These are phyloP conservation scores for Nitzschia sp. DNA, from an alignment of 108 stramenopile genomes.

Conservation along the genomic window DNA sequence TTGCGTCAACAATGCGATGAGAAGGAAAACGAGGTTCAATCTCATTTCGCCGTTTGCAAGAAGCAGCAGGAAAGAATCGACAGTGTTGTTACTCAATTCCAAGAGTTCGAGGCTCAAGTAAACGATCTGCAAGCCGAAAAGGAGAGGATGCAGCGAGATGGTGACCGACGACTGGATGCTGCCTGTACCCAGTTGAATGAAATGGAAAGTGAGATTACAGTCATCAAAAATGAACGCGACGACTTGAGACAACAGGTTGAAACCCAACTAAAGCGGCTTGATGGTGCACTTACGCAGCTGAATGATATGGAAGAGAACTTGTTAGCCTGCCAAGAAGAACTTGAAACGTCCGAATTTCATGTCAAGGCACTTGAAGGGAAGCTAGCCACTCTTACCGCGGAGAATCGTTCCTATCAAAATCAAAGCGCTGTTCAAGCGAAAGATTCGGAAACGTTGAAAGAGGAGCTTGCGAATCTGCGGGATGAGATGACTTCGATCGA, in stretches of 20 bases:
- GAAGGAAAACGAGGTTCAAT: neutral
- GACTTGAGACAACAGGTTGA: neutral
- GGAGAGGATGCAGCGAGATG: neutral
- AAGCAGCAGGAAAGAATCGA: neutral
- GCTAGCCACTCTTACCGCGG: neutral
- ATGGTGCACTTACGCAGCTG: neutral
- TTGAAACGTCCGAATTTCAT: conserved; percentile 5
- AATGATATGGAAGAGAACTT: conserved; percentile 10
- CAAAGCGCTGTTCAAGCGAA: neutral
- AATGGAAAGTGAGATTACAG: neutral
- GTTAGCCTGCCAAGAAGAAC: conserved; percentile 8
- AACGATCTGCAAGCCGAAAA: neutral
- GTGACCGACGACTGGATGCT: neutral
- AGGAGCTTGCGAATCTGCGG: neutral
- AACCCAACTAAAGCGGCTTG: neutral
- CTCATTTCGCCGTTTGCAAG: neutral
- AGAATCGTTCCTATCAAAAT: neutral
- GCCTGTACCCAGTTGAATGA: neutral
- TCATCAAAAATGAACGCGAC: neutral
- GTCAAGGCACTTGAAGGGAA: conserved; percentile 1
- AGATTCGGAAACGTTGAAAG: neutral
- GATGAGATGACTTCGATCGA: neutral
- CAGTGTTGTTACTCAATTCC: neutral
- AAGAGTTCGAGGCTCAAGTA: neutral
- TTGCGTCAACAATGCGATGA: neutral